A percentile compares a stretch with the other conserved stretches of the same genome.
These are phyloP conservation scores for Sideroxylon spinosum DNA, from an alignment of 179 eudicot species.

Conservation along the genomic window DNA sequence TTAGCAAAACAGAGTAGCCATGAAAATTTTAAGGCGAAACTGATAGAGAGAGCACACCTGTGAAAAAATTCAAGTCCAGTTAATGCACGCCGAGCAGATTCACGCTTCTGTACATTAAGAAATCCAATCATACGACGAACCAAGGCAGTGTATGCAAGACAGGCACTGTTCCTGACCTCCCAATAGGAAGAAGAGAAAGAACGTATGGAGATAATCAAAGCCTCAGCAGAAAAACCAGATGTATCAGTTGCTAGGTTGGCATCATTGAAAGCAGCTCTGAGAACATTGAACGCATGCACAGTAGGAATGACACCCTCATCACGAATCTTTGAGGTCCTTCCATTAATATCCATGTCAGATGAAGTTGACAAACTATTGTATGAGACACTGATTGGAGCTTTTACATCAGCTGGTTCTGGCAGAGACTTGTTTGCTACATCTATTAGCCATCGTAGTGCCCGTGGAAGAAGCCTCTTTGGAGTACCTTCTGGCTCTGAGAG, in stretches of 20 bases:
- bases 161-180: constrained; percentile 95
- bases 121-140: constrained; percentile 98
- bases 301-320: constrained; percentile 95
- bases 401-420: constrained; percentile 35
- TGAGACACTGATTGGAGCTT: constrained; percentile 14
- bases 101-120: constrained; percentile 87
- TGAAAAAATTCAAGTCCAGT: constrained; percentile 95
- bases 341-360: constrained; percentile 28
- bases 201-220: constrained; percentile 71
- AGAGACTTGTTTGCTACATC: constrained; percentile 62
- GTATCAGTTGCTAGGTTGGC: constrained; percentile 89
- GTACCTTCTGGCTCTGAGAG: constrained; percentile 97
- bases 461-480: constrained; percentile 87
- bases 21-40: constrained; percentile 2
- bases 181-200: constrained; percentile 92
- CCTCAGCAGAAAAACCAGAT: constrained; percentile 94
- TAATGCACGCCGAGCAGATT: constrained; percentile 79
- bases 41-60: constrained; percentile 41
- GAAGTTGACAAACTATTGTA: constrained; percentile 7
- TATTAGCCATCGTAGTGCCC: constrained; percentile 80
- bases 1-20: background rate
- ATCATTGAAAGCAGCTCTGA: constrained; percentile 88
- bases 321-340: constrained; percentile 62
- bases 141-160: constrained; percentile 92
- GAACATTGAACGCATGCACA: constrained; percentile 95